Conservation (phyloP, 768 basidiomycete genomes). For the Lactifluus pinguis region DNA sequence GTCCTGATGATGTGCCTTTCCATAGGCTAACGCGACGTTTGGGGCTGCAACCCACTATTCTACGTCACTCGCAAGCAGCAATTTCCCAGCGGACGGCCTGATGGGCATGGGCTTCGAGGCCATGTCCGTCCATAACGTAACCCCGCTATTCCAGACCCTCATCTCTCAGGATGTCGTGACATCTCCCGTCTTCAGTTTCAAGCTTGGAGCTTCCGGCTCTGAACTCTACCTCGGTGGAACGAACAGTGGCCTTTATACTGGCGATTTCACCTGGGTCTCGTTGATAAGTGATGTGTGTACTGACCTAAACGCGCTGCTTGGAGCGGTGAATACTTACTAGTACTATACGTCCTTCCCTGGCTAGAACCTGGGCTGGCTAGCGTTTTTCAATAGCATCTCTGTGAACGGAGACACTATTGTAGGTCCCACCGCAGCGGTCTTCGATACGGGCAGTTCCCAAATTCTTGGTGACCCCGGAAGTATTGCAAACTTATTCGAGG, state of each 20-base stretch:
- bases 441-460: constrained; percentile 27
- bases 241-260: constrained; percentile 8
- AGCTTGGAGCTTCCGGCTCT: constrained; percentile 33
- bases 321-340: not conserved
- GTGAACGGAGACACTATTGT: constrained; percentile 19
- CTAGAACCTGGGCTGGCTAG: constrained; percentile 8
- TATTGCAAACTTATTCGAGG: not conserved
- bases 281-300: not conserved
- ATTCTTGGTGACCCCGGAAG: constrained; percentile 19
- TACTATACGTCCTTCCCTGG: too few species aligned
- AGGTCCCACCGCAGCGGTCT: constrained; percentile 18
- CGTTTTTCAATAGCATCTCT: constrained; percentile 21
- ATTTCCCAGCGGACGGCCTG: constrained; percentile 31
- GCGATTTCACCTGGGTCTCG: constrained; percentile 7
- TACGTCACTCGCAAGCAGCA: constrained; percentile 19
- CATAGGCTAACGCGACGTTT: constrained; percentile 29
- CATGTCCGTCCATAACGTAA: constrained; percentile 21
- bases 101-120: constrained; percentile 32
- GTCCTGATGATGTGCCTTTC: not conserved
- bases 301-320: not conserved
- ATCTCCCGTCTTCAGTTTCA: constrained; percentile 39
- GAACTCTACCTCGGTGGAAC: constrained; percentile 26
- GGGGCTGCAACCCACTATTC: constrained; percentile 37
- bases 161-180: constrained; percentile 28
- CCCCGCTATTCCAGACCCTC: constrained; percentile 33